Evolutionary conservation across 768 basidiomycete species (phyloP).

Genomic region (Arthromyces matolae): DNA sequence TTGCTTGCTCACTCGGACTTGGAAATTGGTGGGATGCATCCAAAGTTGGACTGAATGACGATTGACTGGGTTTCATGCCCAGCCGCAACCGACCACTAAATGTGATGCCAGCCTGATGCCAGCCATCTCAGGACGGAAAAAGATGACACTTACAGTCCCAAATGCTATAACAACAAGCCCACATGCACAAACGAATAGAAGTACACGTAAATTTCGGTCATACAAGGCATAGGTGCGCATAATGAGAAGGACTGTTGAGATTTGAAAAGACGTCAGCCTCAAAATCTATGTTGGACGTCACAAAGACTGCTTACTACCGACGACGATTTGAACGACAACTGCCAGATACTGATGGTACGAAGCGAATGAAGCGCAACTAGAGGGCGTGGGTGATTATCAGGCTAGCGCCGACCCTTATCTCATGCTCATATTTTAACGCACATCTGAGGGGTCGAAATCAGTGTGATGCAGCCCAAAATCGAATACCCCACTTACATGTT

Average conservation of each 20-base stretch:
- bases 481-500: conserved; percentile 18
- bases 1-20: conserved; percentile 16
- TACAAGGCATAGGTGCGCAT: conserved; percentile 42
- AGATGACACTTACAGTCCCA: conserved; percentile 13
- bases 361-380: conserved; percentile 23
- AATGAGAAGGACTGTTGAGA: conserved; percentile 33
- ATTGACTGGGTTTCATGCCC: not conserved
- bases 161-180: conserved; percentile 26
- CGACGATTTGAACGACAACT: conserved; percentile 33
- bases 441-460: conserved; percentile 1
- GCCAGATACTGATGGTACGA: conserved; percentile 29
- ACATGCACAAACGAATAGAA: conserved; percentile 23
- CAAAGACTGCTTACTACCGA: conserved; percentile 27
- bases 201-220: conserved; percentile 25
- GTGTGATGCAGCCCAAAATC: not conserved
- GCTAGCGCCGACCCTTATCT: not conserved
- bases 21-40: conserved; percentile 22
- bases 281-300: not conserved
- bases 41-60: conserved; percentile 1
- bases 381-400: not conserved
- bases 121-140: not conserved
- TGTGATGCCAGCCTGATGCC: not conserved
- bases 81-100: conserved; percentile 23
- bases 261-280: too few relatives aligned
- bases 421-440: not conserved